Evolutionary conservation across 176 grass and related monocot genomes (phyloP).

Genomic region (Cocos nucifera): DNA sequence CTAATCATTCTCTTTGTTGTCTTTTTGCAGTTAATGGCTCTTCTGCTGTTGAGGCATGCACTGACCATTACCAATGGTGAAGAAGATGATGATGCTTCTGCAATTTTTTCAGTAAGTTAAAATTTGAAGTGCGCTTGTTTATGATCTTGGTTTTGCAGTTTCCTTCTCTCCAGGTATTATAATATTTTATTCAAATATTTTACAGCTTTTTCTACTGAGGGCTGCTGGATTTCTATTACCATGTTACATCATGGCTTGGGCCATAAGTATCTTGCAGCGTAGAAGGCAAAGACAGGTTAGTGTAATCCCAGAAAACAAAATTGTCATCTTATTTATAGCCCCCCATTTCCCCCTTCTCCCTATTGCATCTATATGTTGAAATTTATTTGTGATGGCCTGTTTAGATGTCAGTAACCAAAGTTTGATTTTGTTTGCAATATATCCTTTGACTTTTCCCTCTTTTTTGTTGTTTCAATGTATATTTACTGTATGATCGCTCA

Average conservation of each 20-base stretch:
- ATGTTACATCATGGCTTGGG: slow-evolving; percentile 94
- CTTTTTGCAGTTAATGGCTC: slow-evolving; percentile 67
- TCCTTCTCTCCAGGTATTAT: slow-evolving; percentile 15
- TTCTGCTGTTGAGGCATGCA: slow-evolving; percentile 77
- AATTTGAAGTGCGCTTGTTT: background rate
- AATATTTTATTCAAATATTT: slow-evolving; percentile 17
- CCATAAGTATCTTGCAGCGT: slow-evolving; percentile 73
- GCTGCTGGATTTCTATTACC: slow-evolving; percentile 81
- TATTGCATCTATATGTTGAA: too few relatives aligned
- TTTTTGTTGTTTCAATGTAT: too few relatives aligned
- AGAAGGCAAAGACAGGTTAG: slow-evolving; percentile 74
- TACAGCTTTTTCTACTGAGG: slow-evolving; percentile 72
- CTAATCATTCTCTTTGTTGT: slow-evolving; percentile 2
- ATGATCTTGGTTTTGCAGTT: background rate
- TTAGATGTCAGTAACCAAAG: too few relatives aligned
- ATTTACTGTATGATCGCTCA: too few relatives aligned
- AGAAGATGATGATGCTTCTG: slow-evolving; percentile 70
- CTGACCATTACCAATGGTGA: slow-evolving; percentile 65
- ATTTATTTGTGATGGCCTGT: too few relatives aligned
- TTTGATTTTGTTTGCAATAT: too few relatives aligned
- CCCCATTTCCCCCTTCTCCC: too few relatives aligned
- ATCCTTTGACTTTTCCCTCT: too few relatives aligned
- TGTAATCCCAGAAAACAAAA: background rate
- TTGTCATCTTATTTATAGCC: too few relatives aligned
- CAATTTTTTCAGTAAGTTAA: slow-evolving; percentile 80